Base-by-base conservation (phyloP, 176 grass and related monocot genomes). In the Secale cereale region DNA sequence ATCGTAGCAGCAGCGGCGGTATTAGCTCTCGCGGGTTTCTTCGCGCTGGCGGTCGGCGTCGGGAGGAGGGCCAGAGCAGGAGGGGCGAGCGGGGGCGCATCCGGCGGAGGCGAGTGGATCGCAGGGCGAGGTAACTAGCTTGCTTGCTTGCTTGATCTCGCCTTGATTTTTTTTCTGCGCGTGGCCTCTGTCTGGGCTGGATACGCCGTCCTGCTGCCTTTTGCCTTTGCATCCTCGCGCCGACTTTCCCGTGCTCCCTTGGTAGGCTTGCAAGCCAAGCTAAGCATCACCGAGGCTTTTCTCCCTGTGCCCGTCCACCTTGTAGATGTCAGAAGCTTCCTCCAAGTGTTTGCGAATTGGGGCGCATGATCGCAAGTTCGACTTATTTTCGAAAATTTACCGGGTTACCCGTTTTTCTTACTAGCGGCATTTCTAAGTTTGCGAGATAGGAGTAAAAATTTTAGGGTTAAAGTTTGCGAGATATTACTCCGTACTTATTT, bases 211-310 rank as follows among this genome's bases (percentile, higher is more conserved):
- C 19, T 20, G 32, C 20, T 59, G 23, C 67, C 10, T 28, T 54
- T 62, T 7, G 19, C 13, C 70, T 78, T 29, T 29, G 78, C 57
- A 72, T 67, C 4, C 52, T 43, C 27, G 77, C 32, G 76, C 15
- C 26, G 54, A 19, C 81, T 41, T 32, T 13, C 5, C n/a, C 76
- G 66, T 61, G 62, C 81, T 69, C 40, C 59, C 3, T 31, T 63
- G 59, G 59, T 29, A 35, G 23, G 26, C 83, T 82, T 97, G 59
- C 57, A 94, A 85, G 82, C 87, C 8, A 74, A 74, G 52, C 52
- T 61, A 87, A 83, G 83, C 36, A 43, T 57, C 54, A 57, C 19
- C 54, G 54, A 20, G 17, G 20, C 54, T 57, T 57, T 57, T 57
- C 54, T 57, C 54, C 54, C 46, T 52, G 48, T 7, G 54, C 9